Base-by-base conservation (phyloP, 768 basidiomycete species). In the Boletus tomentosulus region DNA sequence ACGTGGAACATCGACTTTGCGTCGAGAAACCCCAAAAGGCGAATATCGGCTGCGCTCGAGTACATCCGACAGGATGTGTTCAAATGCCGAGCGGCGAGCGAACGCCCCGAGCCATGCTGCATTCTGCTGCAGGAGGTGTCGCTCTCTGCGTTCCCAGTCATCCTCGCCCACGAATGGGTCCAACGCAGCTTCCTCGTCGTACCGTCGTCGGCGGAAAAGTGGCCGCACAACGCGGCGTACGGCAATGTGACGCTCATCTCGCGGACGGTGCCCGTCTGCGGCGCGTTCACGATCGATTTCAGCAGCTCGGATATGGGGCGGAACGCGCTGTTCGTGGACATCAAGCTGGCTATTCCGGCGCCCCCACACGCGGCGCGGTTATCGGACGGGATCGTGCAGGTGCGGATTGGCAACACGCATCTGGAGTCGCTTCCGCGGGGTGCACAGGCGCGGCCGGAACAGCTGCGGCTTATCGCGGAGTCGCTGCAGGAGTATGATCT, bases 201-300 rank as follows among this genome's bases (percentile, higher is more conserved):
- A 12, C 88, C 88, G 1, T 73, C 76, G 25, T 74, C 76, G 25
- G 59, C 72, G 8, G 71, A 74, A 8, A 78, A 82, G 38, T 91
- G 86, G 87, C 80, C 78, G 2, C 60, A 65, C 12, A 55, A 58
- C 2, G 73, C 76, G 12, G 33, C 22, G 6, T 89, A 86, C 62
- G 88, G 89, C n/a, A 83, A 77, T 54, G 80, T 87, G 46, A 89
- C 87, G 34, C 78, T 91, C 24, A 75, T 89, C 37, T 78, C 86
- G 58, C 75, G 79, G 41, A 75, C 74, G 47, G 66, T 87, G 15
- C 75, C 77, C 0, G 73, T 89, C 4, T 71, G 70, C 37, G 71
- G 73, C 43, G 73, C 79, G 30, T 72, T 77, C 31, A 76, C 78
- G 50, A 66, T 88, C 50, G 75, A 77, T 45, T 89, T 80, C 59